Evolutionary conservation across 1,139 yeast species (phyloP).

Genomic region (Schwanniomyces etchellsii): DNA sequence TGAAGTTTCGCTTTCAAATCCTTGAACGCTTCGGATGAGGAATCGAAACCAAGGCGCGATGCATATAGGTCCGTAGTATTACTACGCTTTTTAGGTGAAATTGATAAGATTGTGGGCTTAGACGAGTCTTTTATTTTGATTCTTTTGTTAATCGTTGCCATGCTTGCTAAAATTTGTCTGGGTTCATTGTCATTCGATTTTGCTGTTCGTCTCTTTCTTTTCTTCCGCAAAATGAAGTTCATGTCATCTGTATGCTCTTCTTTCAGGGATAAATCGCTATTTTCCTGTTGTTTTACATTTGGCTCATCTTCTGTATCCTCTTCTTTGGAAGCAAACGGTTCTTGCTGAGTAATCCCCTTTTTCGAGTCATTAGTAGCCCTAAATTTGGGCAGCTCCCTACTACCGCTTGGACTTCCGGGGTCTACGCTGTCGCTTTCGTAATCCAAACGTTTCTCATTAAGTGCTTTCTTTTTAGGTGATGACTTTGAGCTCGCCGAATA

Average conservation of each 20-base stretch:
- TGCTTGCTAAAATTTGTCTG: conserved; percentile 14
- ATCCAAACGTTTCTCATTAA: conserved; percentile 4
- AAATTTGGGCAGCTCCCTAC: background rate
- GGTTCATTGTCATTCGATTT: conserved; percentile 7
- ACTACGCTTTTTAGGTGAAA: conserved; percentile 17
- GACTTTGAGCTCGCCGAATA: conserved; percentile 7
- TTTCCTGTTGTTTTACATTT: background rate
- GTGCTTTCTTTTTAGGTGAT: conserved; percentile 6
- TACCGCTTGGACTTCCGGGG: conserved; percentile 4
- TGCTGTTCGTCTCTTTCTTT: conserved; percentile 7
- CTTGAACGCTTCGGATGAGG: conserved; percentile 39
- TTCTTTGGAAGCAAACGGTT: background rate
- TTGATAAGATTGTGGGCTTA: conserved; percentile 19
- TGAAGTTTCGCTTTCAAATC: conserved; percentile 58
- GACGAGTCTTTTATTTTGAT: conserved; percentile 22
- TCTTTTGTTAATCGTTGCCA: conserved; percentile 22
- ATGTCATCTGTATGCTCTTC: conserved; percentile 8
- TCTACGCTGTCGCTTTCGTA: conserved; percentile 8
- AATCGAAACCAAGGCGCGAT: conserved; percentile 12
- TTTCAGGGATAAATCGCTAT: conserved; percentile 4
- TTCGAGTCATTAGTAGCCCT: background rate
- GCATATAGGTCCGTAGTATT: conserved; percentile 2
- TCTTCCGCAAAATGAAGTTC: conserved; percentile 5
- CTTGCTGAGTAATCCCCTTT: background rate
- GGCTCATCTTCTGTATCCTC: background rate